A percentile compares a stretch with the other conserved stretches of the same genome.
phyloP scores from a whole-genome alignment of 179 eudicot species.

The Beta corolliflora region DNA sequence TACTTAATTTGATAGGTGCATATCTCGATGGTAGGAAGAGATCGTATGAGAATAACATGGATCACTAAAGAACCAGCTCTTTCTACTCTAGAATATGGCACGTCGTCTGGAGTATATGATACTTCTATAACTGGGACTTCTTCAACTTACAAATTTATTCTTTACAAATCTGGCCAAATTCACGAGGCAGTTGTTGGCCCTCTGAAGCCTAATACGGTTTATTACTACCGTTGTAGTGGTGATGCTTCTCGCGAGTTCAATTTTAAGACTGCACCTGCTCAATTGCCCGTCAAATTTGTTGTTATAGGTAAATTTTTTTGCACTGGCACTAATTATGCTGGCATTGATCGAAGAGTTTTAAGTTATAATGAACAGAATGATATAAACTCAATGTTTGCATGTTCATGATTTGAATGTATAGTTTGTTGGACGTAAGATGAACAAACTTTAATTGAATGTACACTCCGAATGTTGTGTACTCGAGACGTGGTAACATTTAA shows the following conservation, averaged over 20 bases:
- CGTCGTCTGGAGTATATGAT: slow-evolving; percentile 46
- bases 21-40: slow-evolving; percentile 61
- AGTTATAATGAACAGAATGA: too few species aligned
- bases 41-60: slow-evolving; percentile 82
- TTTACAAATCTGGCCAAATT: slow-evolving; percentile 58
- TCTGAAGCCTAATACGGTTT: slow-evolving; percentile 49
- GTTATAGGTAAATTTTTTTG: slow-evolving; percentile 44
- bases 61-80: slow-evolving; percentile 51
- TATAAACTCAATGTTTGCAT: too few species aligned
- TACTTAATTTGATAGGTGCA: slow-evolving; percentile 52
- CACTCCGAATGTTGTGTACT: too few species aligned
- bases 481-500: too few species aligned
- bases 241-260: slow-evolving; percentile 45
- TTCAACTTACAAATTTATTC: slow-evolving; percentile 37
- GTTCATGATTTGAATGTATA: too few species aligned
- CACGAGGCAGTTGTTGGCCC: slow-evolving; percentile 71
- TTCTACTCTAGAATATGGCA: slow-evolving; percentile 55
- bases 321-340: background rate
- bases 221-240: slow-evolving; percentile 60
- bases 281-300: slow-evolving; percentile 62
- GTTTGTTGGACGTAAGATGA: too few species aligned
- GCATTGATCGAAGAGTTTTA: too few species aligned
- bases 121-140: slow-evolving; percentile 41
- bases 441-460: too few species aligned
- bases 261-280: slow-evolving; percentile 65